These are phyloP conservation scores for Vaccinium myrtillus DNA, from an alignment of 148 eudicot species.

Conservation along the genomic window DNA sequence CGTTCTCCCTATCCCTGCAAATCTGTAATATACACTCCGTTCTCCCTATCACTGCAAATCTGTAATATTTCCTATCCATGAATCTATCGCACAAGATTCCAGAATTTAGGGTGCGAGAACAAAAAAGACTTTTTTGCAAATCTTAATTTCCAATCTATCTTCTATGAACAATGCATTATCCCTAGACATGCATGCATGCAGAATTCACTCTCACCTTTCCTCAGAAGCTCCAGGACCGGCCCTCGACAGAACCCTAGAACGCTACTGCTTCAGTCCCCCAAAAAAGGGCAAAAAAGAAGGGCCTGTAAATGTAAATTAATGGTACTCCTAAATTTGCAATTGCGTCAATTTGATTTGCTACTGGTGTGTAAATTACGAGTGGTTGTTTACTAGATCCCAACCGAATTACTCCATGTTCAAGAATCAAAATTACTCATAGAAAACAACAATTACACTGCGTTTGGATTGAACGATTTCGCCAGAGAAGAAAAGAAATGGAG, in stretches of 20 bases:
- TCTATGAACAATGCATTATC: not conserved
- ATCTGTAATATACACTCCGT: not conserved
- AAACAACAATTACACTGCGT: too few species aligned
- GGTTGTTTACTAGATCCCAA: too few species aligned
- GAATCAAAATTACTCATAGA: too few species aligned
- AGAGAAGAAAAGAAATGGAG: too few species aligned
- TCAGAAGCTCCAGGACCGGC: not conserved
- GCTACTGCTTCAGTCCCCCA: not conserved
- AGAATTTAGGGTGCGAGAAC: not conserved
- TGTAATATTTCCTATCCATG: not conserved
- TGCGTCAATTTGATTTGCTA: too few species aligned
- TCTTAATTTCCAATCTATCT: not conserved
- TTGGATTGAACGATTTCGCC: too few species aligned
- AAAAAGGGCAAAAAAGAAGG: not conserved
- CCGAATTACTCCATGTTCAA: too few species aligned
- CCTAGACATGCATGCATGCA: not conserved
- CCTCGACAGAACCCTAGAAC: not conserved
- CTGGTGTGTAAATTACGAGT: too few species aligned
- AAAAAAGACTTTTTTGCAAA: not conserved
- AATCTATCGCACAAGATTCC: not conserved
- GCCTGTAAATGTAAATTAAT: not conserved
- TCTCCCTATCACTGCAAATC: not conserved
- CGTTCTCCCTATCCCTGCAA: too few species aligned
- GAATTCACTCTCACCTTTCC: not conserved
- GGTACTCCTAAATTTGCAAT: too few species aligned